Percentiles rank a stretch among this genome's conserved stretches.
These are phyloP conservation scores for Fragaria iinumae DNA, from an alignment of 306 rosid genomes.

Conservation along the genomic window DNA sequence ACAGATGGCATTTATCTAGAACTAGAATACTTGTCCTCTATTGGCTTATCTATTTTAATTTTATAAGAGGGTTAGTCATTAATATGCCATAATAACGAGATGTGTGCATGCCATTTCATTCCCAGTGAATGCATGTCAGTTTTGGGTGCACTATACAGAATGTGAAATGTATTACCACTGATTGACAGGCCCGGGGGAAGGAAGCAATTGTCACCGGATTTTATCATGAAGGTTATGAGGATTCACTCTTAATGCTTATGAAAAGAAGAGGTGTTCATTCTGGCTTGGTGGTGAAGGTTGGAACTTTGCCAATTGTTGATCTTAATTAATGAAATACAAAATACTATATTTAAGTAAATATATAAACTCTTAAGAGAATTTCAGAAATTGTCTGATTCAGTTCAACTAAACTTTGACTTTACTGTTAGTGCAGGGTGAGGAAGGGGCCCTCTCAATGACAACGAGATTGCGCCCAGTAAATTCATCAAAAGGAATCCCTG, in stretches of 20 bases:
- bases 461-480: slow-evolving; percentile 67
- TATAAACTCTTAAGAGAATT: neutral
- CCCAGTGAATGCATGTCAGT: neutral
- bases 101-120: neutral
- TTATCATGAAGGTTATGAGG: slow-evolving; percentile 94
- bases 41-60: neutral
- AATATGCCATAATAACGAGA: neutral
- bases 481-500: slow-evolving; percentile 73
- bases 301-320: slow-evolving; percentile 24
- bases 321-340: neutral
- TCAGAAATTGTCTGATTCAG: neutral
- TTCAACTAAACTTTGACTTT: slow-evolving; percentile 27
- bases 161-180: slow-evolving; percentile 7
- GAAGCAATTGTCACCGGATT: slow-evolving; percentile 92
- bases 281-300: slow-evolving; percentile 95
- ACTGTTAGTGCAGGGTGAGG: slow-evolving; percentile 71
- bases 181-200: slow-evolving; percentile 78
- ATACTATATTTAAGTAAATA: neutral
- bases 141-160: slow-evolving; percentile 1
- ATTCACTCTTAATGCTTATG: slow-evolving; percentile 90
- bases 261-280: slow-evolving; percentile 95
- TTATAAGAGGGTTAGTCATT: neutral
- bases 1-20: neutral
- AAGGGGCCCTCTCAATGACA: slow-evolving; percentile 97
- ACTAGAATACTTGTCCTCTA: neutral